Evolutionary conservation across 345 rosid species (phyloP).

Genomic region (Camelina sativa): DNA sequence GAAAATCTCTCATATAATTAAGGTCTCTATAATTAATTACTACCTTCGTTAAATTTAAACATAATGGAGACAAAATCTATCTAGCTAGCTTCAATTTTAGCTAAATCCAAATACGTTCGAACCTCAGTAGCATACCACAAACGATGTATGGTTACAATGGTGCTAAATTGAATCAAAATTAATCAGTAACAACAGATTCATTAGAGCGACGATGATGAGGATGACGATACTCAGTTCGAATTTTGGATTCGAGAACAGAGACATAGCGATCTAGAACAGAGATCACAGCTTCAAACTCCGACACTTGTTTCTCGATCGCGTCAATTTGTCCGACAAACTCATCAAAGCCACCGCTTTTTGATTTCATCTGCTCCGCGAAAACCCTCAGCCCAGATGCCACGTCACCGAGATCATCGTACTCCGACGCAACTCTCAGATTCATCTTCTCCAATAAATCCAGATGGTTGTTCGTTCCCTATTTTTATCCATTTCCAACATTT

Average conservation of each 20-base stretch:
- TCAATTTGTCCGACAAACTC: constrained; percentile 77
- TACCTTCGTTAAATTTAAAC: too few relatives aligned
- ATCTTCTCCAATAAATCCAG: constrained; percentile 85
- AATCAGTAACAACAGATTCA: constrained; percentile 31
- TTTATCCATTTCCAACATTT: background rate
- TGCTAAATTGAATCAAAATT: background rate
- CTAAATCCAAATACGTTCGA: too few relatives aligned
- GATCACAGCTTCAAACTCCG: constrained; percentile 78
- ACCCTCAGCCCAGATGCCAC: constrained; percentile 78
- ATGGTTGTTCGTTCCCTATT: constrained; percentile 68
- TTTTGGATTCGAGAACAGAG: constrained; percentile 71
- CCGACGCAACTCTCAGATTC: constrained; percentile 73
- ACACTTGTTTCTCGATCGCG: constrained; percentile 71
- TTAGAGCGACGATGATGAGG: constrained; percentile 35
- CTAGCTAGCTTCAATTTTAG: too few relatives aligned
- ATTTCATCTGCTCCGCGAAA: constrained; percentile 76
- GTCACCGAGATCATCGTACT: constrained; percentile 75
- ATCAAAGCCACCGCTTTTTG: constrained; percentile 68
- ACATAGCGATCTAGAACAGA: constrained; percentile 80
- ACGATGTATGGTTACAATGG: background rate
- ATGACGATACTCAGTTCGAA: constrained; percentile 49
- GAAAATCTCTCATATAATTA: too few relatives aligned
- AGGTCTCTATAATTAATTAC: too few relatives aligned
- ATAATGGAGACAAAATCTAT: too few relatives aligned
- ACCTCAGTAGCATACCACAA: background rate